Percentiles rank a stretch among this genome's conserved stretches.
Conservation (phyloP, 345 rosid genomes). For the Punica granatum region DNA sequence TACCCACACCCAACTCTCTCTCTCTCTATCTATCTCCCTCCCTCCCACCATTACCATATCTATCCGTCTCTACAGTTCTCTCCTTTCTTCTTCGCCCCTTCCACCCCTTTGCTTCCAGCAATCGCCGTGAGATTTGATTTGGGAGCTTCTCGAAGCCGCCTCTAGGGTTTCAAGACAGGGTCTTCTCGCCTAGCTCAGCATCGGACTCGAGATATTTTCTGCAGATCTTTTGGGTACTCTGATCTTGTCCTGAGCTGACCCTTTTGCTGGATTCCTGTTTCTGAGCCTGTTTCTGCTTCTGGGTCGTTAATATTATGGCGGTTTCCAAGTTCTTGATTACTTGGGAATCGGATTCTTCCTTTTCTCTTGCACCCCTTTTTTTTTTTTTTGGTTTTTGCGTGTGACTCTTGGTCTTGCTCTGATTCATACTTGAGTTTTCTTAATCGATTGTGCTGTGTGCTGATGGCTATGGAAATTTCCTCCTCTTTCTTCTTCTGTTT, state of each 20-base stretch:
- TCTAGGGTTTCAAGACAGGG: neutral
- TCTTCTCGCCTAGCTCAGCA: neutral
- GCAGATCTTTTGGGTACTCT: neutral
- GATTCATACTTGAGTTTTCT: neutral
- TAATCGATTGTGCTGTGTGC: neutral
- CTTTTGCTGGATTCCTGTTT: neutral
- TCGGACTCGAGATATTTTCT: neutral
- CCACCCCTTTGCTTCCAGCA: neutral
- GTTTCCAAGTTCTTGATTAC: neutral
- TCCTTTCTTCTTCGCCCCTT: neutral
- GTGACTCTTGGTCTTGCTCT: neutral
- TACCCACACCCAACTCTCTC: neutral
- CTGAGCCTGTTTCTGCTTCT: neutral
- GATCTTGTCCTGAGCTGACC: constrained; percentile 3
- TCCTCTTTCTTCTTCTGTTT: neutral
- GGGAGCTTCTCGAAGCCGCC: neutral
- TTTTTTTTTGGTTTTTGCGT: neutral
- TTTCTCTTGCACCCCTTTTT: neutral
- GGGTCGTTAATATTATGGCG: neutral
- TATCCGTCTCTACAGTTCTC: constrained; percentile 7
- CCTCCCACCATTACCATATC: neutral
- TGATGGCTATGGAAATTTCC: neutral
- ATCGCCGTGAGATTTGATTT: neutral
- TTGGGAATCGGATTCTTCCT: neutral
- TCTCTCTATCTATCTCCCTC: neutral